Percentiles rank a stretch among this genome's conserved stretches.
Conservation (phyloP, 2,329 filamentous ascomycete species). For the Colletotrichum destructivum region DNA sequence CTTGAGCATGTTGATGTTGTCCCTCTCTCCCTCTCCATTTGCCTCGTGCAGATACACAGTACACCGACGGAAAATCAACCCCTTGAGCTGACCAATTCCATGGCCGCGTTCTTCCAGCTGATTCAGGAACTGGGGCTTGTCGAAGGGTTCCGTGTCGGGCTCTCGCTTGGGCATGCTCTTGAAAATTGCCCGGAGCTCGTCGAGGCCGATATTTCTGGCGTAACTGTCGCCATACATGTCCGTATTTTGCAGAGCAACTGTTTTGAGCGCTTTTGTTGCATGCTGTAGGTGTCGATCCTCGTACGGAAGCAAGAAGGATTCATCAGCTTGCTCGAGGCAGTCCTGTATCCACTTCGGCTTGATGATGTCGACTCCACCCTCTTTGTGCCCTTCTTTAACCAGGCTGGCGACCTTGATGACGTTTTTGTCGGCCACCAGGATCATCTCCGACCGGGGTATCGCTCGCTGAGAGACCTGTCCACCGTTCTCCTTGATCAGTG, state of each 20-base stretch:
- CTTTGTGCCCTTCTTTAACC: slow-evolving; percentile 82
- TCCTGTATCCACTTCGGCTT: slow-evolving; percentile 88
- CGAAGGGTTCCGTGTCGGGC: slow-evolving; percentile 55
- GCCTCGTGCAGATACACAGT: slow-evolving; percentile 56
- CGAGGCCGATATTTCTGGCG: slow-evolving; percentile 75
- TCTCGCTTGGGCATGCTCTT: slow-evolving; percentile 66
- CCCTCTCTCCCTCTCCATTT: slow-evolving; percentile 46
- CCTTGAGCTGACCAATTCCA: slow-evolving; percentile 64
- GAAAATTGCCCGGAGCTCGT: slow-evolving; percentile 73
- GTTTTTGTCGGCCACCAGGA: slow-evolving; percentile 85
- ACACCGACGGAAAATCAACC: slow-evolving; percentile 67
- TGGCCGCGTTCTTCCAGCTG: slow-evolving; percentile 71
- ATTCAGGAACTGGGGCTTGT: slow-evolving; percentile 63
- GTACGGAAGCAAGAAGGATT: slow-evolving; percentile 74
- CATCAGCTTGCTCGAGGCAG: slow-evolving; percentile 74
- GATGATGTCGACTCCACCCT: slow-evolving; percentile 79
- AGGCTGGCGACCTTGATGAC: slow-evolving; percentile 87
- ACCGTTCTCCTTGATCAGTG: slow-evolving; percentile 86
- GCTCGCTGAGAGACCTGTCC: slow-evolving; percentile 84
- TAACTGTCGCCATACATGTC: slow-evolving; percentile 91
- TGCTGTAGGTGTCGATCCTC: slow-evolving; percentile 80
- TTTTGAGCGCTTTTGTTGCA: slow-evolving; percentile 69
- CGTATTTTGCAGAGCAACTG: slow-evolving; percentile 72
- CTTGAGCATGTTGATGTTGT: slow-evolving; percentile 48
- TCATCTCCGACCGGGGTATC: slow-evolving; percentile 71